phyloP scores from a whole-genome alignment of 2,329 filamentous ascomycete genomes.

The Ceratocystis huliohia region DNA sequence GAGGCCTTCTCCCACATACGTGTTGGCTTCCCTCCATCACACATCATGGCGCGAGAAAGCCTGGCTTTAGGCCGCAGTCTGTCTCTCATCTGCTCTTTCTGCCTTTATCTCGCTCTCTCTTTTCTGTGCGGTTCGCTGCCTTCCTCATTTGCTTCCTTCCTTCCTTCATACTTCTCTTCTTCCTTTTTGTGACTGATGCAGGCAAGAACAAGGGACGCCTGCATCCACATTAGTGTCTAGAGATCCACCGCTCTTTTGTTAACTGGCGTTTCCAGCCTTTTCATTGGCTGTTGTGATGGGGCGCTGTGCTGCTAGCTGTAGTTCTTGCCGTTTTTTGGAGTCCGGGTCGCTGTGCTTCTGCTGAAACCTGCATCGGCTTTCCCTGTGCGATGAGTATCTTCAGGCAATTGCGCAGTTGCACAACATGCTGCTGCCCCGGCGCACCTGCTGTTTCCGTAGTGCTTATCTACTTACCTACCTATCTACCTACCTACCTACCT shows the following conservation, averaged over 20 bases:
- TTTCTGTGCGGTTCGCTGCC: not conserved
- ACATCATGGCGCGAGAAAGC: too few species aligned
- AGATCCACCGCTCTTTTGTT: conserved; percentile 1
- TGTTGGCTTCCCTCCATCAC: not conserved
- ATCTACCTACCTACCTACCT: too few species aligned
- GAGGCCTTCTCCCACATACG: not conserved
- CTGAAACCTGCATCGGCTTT: conserved; percentile 3
- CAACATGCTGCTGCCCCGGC: not conserved
- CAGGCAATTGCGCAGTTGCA: conserved; percentile 2
- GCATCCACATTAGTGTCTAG: not conserved
- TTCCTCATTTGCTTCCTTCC: not conserved
- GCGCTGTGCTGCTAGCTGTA: not conserved
- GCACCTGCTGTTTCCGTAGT: not conserved
- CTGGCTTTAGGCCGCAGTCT: not conserved
- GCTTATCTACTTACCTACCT: not conserved
- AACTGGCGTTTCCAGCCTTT: not conserved
- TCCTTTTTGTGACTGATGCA: conserved; percentile 4
- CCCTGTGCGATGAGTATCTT: not conserved
- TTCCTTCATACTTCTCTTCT: not conserved
- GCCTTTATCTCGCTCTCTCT: not conserved
- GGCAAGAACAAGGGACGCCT: not conserved
- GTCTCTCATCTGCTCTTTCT: not conserved
- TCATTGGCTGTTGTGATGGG: not conserved
- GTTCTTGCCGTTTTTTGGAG: not conserved
- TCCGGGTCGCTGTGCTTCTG: not conserved